These are phyloP conservation scores for Arthroderma sp. DNA, from an alignment of 2,329 filamentous ascomycete genomes.

Conservation along the genomic window DNA sequence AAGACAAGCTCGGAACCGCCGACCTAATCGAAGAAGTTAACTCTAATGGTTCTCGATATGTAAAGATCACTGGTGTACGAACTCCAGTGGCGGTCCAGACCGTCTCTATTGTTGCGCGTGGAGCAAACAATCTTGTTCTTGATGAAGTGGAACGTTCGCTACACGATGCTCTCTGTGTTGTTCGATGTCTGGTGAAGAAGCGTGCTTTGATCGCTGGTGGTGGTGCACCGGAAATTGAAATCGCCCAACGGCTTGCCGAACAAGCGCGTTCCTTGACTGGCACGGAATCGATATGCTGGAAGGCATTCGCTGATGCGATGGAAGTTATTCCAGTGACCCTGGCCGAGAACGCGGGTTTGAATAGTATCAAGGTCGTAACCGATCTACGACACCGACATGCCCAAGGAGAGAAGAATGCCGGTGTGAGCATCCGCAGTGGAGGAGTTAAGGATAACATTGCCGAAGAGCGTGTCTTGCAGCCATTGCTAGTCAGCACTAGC, in stretches of 20 bases:
- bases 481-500: constrained; percentile 89
- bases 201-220: constrained; percentile 97
- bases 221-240: constrained; percentile 91
- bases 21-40: constrained; percentile 90
- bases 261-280: constrained; percentile 72
- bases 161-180: constrained; percentile 94
- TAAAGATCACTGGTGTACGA: constrained; percentile 89
- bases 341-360: constrained; percentile 92
- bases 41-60: constrained; percentile 74
- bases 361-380: constrained; percentile 97
- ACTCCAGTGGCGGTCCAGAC: constrained; percentile 59
- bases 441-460: constrained; percentile 95
- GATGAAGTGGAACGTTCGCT: constrained; percentile 95
- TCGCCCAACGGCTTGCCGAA: constrained; percentile 72
- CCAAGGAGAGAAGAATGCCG: constrained; percentile 87
- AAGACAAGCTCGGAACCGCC: constrained; percentile 91
- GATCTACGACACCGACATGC: constrained; percentile 90
- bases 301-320: constrained; percentile 93
- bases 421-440: constrained; percentile 94
- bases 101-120: constrained; percentile 84
- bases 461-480: constrained; percentile 93
- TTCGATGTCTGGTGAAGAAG: constrained; percentile 97
- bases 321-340: constrained; percentile 94
- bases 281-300: constrained; percentile 97
- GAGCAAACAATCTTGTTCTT: constrained; percentile 84